Percentiles rank a stretch among this genome's conserved stretches.
These are phyloP conservation scores for Kodamaea ohmeri DNA, from an alignment of 1,139 yeast genomes.

Conservation along the genomic window DNA sequence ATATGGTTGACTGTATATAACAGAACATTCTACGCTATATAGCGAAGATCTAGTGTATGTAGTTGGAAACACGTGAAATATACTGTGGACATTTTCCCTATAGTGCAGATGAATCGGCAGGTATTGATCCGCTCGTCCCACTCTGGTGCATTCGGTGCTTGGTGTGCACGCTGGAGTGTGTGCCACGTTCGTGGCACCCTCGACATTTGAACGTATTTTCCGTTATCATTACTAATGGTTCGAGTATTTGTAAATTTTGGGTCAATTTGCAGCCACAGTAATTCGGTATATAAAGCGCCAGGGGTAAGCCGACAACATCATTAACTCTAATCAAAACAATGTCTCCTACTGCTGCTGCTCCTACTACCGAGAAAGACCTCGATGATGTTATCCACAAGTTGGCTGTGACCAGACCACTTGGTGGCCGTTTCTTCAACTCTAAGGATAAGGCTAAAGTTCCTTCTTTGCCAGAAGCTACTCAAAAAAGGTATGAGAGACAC, in stretches of 20 bases:
- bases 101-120: too few species aligned
- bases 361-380: slow-evolving; percentile 12
- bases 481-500: slow-evolving; percentile 30
- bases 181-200: slow-evolving; percentile 2
- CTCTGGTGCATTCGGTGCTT: too few species aligned
- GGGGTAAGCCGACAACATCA: neutral
- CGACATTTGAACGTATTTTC: neutral
- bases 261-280: slow-evolving; percentile 10
- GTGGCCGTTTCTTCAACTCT: slow-evolving; percentile 12
- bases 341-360: slow-evolving; percentile 8
- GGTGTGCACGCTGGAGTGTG: too few species aligned
- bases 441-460: slow-evolving; percentile 1
- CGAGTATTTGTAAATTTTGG: neutral
- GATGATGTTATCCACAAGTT: slow-evolving; percentile 18
- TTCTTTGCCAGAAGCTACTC: slow-evolving; percentile 34
- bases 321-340: neutral
- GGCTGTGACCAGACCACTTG: slow-evolving; percentile 22
- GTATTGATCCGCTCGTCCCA: too few species aligned
- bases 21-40: too few species aligned
- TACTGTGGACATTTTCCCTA: too few species aligned
- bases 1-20: too few species aligned
- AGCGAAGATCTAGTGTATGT: too few species aligned
- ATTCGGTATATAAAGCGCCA: slow-evolving; percentile 1
- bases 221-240: slow-evolving; percentile 2
- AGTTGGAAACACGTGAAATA: too few species aligned